Base-by-base conservation (phyloP, 768 basidiomycete species). In the Pleurotus cornucopiae region DNA sequence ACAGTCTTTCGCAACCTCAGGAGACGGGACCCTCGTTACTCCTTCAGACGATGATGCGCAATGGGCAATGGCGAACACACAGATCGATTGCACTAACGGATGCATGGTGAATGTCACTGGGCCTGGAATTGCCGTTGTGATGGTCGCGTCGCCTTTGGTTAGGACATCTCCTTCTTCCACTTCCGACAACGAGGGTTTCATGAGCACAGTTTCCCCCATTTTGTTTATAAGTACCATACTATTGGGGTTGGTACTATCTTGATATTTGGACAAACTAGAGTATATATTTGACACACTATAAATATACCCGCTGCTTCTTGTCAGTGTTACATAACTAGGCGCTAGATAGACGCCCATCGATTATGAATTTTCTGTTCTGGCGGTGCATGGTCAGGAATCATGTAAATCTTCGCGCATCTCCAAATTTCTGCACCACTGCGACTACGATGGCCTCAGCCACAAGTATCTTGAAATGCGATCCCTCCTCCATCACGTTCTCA, bases 381-480 rank as follows among this genome's bases (percentile, higher is more conserved):
- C 30, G 30, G 30, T 34, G 11, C 11, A 34, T 34, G 30, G 11
- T 34, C 30, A 11, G 30, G 30, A 34, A 34, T 34, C 30, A 34
- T 34, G 30, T 34, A 34, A 34, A 34, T 34, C 30, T 34, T 34
- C 7, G 11, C 30, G 30, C 30, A 34, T 9, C 30, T 34, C 30
- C 30, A 9, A 34, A 9, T 9, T 34, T 34, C 30, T 52, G 20
- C 18, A 25, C 23, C 23, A 25, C 23, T 25, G 23, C 51, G n/a
- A 45, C 25, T 5, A 37, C 43, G 3, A 63, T 65, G 64, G 49
- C 62, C 0, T 39, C 59, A 40, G 59, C 64, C 57, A 74, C 77
- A 2, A 67, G 68, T 55, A 71, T 90, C 44, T 73, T 90, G 55
- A 68, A 70, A 57, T 91, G 89, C 69, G 82, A 89, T 67, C 76